Percentiles rank a stretch among this genome's conserved stretches.
These are phyloP conservation scores for Sodiomyces alkalinus DNA, from an alignment of 2,329 filamentous ascomycete genomes.

Conservation along the genomic window DNA sequence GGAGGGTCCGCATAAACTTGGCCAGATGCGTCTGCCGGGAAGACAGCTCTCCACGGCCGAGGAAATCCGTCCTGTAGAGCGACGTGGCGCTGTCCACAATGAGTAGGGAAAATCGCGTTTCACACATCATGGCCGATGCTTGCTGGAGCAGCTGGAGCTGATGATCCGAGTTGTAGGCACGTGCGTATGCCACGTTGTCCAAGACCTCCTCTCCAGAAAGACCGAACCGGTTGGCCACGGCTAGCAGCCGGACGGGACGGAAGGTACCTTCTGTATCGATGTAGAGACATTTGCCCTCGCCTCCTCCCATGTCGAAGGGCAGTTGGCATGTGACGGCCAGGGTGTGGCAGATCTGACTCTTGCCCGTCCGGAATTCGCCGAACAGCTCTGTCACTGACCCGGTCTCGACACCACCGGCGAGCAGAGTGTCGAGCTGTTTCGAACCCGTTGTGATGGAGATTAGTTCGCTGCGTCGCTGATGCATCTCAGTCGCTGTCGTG, in stretches of 20 bases:
- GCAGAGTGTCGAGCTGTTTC: slow-evolving; percentile 87
- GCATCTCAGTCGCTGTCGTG: slow-evolving; percentile 98
- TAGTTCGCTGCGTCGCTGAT: slow-evolving; percentile 85
- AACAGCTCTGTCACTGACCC: slow-evolving; percentile 97
- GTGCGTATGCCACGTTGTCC: slow-evolving; percentile 95
- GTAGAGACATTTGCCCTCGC: slow-evolving; percentile 95
- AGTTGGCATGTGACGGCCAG: slow-evolving; percentile 96
- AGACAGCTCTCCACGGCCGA: slow-evolving; percentile 92
- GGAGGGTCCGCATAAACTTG: slow-evolving; percentile 75
- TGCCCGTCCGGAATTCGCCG: slow-evolving; percentile 93
- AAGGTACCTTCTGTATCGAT: slow-evolving; percentile 98
- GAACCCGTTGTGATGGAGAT: slow-evolving; percentile 98
- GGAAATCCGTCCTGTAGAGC: slow-evolving; percentile 90
- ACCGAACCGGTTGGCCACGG: slow-evolving; percentile 87
- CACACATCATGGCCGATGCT: slow-evolving; percentile 97
- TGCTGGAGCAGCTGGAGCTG: slow-evolving; percentile 91
- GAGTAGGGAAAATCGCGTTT: slow-evolving; percentile 90
- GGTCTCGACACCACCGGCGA: slow-evolving; percentile 90
- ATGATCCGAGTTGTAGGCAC: slow-evolving; percentile 97
- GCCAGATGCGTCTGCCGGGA: slow-evolving; percentile 78
- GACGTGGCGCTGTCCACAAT: slow-evolving; percentile 94
- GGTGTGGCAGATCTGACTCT: slow-evolving; percentile 97
- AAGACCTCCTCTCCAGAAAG: slow-evolving; percentile 93
- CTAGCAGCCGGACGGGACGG: slow-evolving; percentile 74
- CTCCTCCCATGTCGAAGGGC: slow-evolving; percentile 97